These are phyloP conservation scores for Astrocystis sublimbata DNA, from an alignment of 495 filamentous ascomycete genomes.

Conservation along the genomic window DNA sequence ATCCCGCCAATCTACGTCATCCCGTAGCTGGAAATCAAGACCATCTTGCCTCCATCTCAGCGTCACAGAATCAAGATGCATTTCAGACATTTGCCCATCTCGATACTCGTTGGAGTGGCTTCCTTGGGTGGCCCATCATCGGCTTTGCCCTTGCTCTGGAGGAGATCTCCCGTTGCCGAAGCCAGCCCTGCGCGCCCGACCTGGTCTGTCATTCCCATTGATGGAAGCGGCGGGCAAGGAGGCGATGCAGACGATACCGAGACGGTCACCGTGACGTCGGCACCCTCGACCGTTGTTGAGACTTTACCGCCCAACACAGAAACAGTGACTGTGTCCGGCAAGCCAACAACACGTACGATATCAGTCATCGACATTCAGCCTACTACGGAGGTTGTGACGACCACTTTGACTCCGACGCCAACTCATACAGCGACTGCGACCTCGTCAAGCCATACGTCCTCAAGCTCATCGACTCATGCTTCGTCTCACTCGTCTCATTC, in stretches of 20 bases:
- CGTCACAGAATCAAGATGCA: constrained; percentile 24
- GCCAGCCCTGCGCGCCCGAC: constrained; percentile 30
- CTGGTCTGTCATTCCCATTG: constrained; percentile 41
- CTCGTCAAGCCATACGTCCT: constrained; percentile 9
- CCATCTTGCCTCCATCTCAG: constrained; percentile 21
- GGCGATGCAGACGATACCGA: constrained; percentile 20
- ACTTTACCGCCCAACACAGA: constrained; percentile 32
- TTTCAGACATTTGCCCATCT: constrained; percentile 20
- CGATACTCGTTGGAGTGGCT: constrained; percentile 19
- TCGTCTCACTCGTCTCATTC: constrained; percentile 4
- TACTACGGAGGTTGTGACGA: constrained; percentile 30
- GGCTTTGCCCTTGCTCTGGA: constrained; percentile 28
- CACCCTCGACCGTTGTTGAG: constrained; percentile 27
- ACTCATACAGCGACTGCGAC: constrained; percentile 14
- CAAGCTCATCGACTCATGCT: not conserved
- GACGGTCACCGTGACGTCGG: constrained; percentile 28
- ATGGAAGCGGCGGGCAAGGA: constrained; percentile 26
- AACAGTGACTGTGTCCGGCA: constrained; percentile 30
- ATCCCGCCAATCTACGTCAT: not conserved
- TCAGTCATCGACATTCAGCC: constrained; percentile 30
- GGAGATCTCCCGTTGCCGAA: constrained; percentile 12
- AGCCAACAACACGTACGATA: constrained; percentile 30
- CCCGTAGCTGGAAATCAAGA: constrained; percentile 16
- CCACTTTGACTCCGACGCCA: constrained; percentile 25
- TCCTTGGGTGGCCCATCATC: constrained; percentile 20